Percentiles rank a stretch among this genome's conserved stretches.
phyloP scores from a whole-genome alignment of 129 eudicot species.

The carrot (Daucus carota) region DH1_v3.0 NC_030388.2:18772001-18772500 shows the following conservation, averaged over 20 bases:
- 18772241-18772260: not conserved
- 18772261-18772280: not conserved
- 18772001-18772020: too few species aligned
- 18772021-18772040: too few species aligned
- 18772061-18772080: not conserved
- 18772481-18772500: not conserved
- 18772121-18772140: too few species aligned
- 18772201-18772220: not conserved
- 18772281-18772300: not conserved
- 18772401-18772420: too few species aligned
- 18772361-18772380: not conserved
- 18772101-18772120: too few species aligned
- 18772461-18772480: not conserved
- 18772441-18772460: constrained; percentile 6
- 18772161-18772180: not conserved
- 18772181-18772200: not conserved
- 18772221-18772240: not conserved
- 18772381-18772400: not conserved
- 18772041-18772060: not conserved
- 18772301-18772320: not conserved
- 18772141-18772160: not conserved
- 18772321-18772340: not conserved
- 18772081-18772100: not conserved
- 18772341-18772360: not conserved
- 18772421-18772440: not conserved